Evolutionary conservation across 805 yeast species (phyloP).

Genomic region (Wickerhamomyces chambardii): DNA sequence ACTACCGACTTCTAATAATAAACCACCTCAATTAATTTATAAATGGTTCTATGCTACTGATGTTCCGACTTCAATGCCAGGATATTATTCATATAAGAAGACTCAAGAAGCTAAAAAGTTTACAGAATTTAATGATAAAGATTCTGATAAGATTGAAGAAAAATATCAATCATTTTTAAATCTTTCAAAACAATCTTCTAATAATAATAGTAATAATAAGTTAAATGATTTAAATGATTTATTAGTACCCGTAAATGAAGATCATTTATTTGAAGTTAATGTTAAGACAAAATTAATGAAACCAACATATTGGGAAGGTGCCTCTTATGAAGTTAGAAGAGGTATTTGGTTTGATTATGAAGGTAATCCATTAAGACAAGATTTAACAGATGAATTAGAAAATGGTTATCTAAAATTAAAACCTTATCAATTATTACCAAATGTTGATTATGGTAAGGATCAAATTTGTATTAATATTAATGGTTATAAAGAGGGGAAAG

Average conservation of each 20-base stretch:
- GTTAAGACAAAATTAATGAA: slow-evolving; percentile 39
- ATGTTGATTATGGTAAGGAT: neutral
- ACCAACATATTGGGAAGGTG: slow-evolving; percentile 88
- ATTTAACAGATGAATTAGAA: slow-evolving; percentile 52
- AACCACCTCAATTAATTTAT: slow-evolving; percentile 7
- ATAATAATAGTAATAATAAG: slow-evolving; percentile 1
- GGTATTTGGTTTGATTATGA: slow-evolving; percentile 74
- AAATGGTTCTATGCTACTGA: slow-evolving; percentile 86
- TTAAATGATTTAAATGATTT: neutral
- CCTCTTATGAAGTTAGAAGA: slow-evolving; percentile 71
- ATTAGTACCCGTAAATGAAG: slow-evolving; percentile 66
- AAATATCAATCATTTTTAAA: slow-evolving; percentile 24
- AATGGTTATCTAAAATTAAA: slow-evolving; percentile 32
- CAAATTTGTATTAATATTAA: slow-evolving; percentile 7
- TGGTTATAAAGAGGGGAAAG: slow-evolving; percentile 23
- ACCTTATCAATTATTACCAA: no score
- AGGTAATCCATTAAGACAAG: slow-evolving; percentile 43
- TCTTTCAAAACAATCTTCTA: no score
- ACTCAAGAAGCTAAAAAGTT: slow-evolving; percentile 47
- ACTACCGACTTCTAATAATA: no score
- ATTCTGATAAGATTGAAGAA: slow-evolving; percentile 52
- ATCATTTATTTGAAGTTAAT: slow-evolving; percentile 68
- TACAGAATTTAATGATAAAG: slow-evolving; percentile 56
- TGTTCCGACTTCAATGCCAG: slow-evolving; percentile 62
- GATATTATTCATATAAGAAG: slow-evolving; percentile 43